Evolutionary conservation across 2,329 filamentous ascomycete genomes (phyloP).

Genomic region (Fragosphaeria purpurea): DNA sequence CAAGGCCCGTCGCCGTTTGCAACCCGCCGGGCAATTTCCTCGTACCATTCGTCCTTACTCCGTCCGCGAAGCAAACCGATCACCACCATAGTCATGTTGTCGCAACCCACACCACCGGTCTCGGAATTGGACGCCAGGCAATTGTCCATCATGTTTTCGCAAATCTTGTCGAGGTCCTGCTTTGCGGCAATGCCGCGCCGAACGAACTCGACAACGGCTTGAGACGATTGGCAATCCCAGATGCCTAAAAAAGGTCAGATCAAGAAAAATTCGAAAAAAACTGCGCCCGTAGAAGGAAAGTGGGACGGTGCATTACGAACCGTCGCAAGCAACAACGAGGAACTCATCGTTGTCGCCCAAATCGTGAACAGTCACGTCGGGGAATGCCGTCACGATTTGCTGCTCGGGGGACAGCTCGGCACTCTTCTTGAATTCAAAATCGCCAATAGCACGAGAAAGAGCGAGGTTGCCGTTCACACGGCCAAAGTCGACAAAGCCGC

Average conservation of each 20-base stretch:
- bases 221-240: conserved; percentile 98
- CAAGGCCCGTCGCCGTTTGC: conserved; percentile 95
- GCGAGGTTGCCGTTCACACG: conserved; percentile 97
- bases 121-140: conserved; percentile 96
- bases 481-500: conserved; percentile 96
- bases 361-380: conserved; percentile 87
- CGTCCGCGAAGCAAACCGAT: conserved; percentile 83
- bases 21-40: conserved; percentile 86
- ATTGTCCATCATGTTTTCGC: conserved; percentile 99
- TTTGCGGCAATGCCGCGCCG: conserved; percentile 92
- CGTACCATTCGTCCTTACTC: conserved; percentile 97
- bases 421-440: conserved; percentile 99
- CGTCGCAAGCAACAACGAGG: conserved; percentile 83
- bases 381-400: conserved; percentile 95
- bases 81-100: conserved; percentile 98
- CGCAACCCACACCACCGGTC: conserved; percentile 93
- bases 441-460: conserved; percentile 90
- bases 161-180: conserved; percentile 89
- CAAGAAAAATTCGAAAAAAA: conserved; percentile 2
- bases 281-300: neutral
- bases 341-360: conserved; percentile 93
- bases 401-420: conserved; percentile 94
- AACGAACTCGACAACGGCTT: conserved; percentile 94
- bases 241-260: conserved; percentile 57
- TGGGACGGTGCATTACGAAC: conserved; percentile 39